These are phyloP conservation scores for Pythium rishiriense DNA, from an alignment of 352 stramenopile species.

Conservation along the genomic window DNA sequence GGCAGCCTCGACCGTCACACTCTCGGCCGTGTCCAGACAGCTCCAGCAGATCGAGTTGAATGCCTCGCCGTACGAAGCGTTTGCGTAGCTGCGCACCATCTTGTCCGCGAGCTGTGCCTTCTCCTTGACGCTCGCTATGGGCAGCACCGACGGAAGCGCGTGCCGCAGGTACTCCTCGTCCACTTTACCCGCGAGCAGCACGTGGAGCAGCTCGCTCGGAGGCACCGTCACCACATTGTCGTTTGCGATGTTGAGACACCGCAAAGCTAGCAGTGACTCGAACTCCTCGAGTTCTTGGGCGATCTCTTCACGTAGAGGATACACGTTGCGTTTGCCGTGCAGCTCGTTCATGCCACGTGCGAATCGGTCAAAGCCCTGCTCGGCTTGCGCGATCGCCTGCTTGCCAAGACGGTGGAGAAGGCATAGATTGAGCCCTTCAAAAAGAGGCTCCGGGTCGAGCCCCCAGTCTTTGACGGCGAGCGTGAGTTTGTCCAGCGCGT, in stretches of 20 bases:
- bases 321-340: conserved; percentile 51
- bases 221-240: conserved; percentile 42
- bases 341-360: conserved; percentile 52
- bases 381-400: conserved; percentile 35
- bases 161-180: conserved; percentile 65
- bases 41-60: conserved; percentile 73
- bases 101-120: conserved; percentile 55
- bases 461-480: conserved; percentile 72
- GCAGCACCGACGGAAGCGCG: conserved; percentile 56
- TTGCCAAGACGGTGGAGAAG: conserved; percentile 50
- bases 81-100: conserved; percentile 54
- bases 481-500: conserved; percentile 56
- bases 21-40: conserved; percentile 65
- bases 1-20: conserved; percentile 63
- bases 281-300: conserved; percentile 69
- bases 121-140: conserved; percentile 54
- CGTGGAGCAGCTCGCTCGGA: conserved; percentile 59
- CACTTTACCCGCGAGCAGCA: conserved; percentile 49
- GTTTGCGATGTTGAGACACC: conserved; percentile 57
- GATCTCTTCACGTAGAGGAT: conserved; percentile 63
- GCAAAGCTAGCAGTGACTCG: conserved; percentile 55
- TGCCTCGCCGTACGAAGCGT: conserved; percentile 51
- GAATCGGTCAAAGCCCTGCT: conserved; percentile 58
- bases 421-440: conserved; percentile 69
- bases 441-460: conserved; percentile 59